Percentiles rank a stretch among this genome's conserved stretches.
Conservation (phyloP, 2,329 filamentous ascomycete species). For the Chrysosporium queenslandicum region DNA sequence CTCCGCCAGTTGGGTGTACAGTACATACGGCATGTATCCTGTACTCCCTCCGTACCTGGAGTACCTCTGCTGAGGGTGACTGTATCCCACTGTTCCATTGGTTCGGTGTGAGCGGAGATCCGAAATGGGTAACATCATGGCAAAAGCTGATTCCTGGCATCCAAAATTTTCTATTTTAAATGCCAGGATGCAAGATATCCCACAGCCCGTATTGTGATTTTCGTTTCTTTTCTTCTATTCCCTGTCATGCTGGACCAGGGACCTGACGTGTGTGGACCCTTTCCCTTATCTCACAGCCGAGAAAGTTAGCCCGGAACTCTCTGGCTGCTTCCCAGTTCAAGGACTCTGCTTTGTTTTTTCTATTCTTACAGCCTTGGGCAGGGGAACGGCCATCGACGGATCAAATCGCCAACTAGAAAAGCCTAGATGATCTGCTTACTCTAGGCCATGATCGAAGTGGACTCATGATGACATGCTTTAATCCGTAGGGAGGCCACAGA, state of each 20-base stretch:
- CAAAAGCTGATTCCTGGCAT: conserved; percentile 4
- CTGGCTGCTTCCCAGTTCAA: conserved; percentile 5
- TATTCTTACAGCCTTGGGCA: background rate
- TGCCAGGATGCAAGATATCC: conserved; percentile 10
- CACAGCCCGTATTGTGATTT: conserved; percentile 8
- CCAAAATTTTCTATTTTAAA: conserved; percentile 9
- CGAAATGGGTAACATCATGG: conserved; percentile 10
- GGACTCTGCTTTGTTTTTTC: background rate
- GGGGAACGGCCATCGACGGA: conserved; percentile 6
- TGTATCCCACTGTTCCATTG: conserved; percentile 2
- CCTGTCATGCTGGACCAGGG: conserved; percentile 9
- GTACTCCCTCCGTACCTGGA: background rate
- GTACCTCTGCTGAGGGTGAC: background rate
- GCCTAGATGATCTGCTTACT: conserved; percentile 7
- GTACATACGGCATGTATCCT: background rate
- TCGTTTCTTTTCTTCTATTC: background rate
- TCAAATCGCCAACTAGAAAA: background rate
- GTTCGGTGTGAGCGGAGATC: conserved; percentile 4
- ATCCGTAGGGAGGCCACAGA: conserved; percentile 5
- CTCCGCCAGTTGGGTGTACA: background rate
- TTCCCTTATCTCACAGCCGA: background rate
- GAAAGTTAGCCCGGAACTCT: background rate
- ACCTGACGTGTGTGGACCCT: conserved; percentile 8
- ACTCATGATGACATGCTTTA: conserved; percentile 6
- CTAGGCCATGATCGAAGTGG: background rate